A percentile compares a stretch with the other conserved stretches of the same genome.
Evolutionary conservation across 1,284 basidiomycete species (phyloP).

Genomic region (Quambalaria eucalypti): DNA sequence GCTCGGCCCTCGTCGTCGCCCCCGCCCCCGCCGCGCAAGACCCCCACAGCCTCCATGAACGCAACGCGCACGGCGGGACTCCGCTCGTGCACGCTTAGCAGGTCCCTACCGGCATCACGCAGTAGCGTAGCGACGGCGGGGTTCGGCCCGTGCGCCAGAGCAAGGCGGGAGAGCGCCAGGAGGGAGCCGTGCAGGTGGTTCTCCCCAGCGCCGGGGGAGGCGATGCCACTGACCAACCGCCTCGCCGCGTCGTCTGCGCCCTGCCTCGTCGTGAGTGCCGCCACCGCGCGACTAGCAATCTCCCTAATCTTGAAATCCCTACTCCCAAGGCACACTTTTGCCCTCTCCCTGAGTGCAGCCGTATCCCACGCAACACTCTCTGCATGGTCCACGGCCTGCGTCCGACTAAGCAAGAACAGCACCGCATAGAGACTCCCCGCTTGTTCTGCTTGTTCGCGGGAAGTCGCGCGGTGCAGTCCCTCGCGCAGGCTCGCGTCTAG

Average conservation of each 20-base stretch:
- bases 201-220: not conserved
- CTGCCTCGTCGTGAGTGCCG: not conserved
- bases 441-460: not conserved
- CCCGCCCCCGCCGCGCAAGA: too few species aligned
- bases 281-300: slow-evolving; percentile 6
- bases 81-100: too few species aligned
- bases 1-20: too few species aligned
- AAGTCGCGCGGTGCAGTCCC: not conserved
- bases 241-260: not conserved
- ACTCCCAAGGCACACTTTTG: slow-evolving; percentile 20
- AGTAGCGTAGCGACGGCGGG: not conserved
- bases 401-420: slow-evolving; percentile 30
- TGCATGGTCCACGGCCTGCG: slow-evolving; percentile 17
- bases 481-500: not conserved
- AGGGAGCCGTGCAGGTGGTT: not conserved
- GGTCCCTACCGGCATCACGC: too few species aligned
- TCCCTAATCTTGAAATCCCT: slow-evolving; percentile 30
- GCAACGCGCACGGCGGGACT: too few species aligned
- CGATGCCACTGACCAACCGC: not conserved
- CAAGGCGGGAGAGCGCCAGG: not conserved
- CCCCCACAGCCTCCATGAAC: too few species aligned
- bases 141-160: not conserved
- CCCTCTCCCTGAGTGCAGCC: slow-evolving; percentile 7
- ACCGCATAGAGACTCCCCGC: slow-evolving; percentile 23
- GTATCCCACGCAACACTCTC: slow-evolving; percentile 5